Conservation (phyloP, 1,139 yeast genomes). For the Hyphopichia pseudoburtonii region DNA sequence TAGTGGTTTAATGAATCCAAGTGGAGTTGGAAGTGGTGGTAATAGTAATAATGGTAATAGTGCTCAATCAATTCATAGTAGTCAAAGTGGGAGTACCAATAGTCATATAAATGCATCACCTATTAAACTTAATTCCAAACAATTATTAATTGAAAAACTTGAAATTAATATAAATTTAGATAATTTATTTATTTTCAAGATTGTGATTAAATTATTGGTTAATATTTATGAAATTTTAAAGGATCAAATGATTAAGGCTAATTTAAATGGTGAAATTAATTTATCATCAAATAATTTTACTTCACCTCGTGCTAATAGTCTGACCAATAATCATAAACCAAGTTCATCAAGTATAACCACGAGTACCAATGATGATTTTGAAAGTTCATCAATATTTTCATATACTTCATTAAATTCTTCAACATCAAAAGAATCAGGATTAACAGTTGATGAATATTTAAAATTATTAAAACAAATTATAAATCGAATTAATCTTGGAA, state of each 20-base stretch:
- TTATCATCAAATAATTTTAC: not conserved
- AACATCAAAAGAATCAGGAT: constrained; percentile 22
- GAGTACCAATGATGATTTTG: not conserved
- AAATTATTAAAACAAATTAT: constrained; percentile 29
- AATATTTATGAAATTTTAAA: constrained; percentile 27
- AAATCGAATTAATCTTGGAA: constrained; percentile 31
- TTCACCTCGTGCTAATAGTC: not conserved
- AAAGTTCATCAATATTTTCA: constrained; percentile 38
- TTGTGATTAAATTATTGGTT: constrained; percentile 31
- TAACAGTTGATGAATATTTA: constrained; percentile 35
- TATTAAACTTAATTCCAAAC: constrained; percentile 41
- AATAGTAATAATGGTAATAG: not conserved
- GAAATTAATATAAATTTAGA: constrained; percentile 47
- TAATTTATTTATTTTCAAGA: constrained; percentile 40
- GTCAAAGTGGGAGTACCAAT: constrained; percentile 8
- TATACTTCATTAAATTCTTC: constrained; percentile 23
- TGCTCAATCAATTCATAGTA: not conserved
- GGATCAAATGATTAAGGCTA: constrained; percentile 14
- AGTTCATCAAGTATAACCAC: not conserved
- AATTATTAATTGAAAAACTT: constrained; percentile 44
- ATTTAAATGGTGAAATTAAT: not conserved
- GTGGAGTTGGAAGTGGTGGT: not conserved
- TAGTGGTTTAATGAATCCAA: not conserved
- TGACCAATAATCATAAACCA: not conserved
- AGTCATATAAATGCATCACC: constrained; percentile 27